Conservation (phyloP, 108 stramenopile genomes). For the Nannochloropsis gaditana region DNA sequence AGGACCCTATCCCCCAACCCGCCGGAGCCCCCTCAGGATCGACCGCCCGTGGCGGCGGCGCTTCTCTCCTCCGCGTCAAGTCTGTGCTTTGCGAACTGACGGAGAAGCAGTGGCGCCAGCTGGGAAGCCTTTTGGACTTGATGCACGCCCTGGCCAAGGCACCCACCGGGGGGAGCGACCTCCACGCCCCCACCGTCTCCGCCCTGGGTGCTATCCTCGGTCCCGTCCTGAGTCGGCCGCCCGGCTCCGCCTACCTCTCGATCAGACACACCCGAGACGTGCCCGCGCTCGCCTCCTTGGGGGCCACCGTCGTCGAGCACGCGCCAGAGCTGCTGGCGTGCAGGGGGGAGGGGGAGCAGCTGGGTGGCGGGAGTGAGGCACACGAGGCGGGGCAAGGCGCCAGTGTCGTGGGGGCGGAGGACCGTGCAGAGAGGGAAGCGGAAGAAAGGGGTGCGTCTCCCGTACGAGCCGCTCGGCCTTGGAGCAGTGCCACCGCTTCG, state of each 20-base stretch:
- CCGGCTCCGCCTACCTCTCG: background rate
- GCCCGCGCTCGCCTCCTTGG: background rate
- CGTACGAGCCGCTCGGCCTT: no score
- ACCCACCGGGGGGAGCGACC: background rate
- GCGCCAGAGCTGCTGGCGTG: background rate
- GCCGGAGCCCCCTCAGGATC: no score
- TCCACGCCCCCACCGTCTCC: background rate
- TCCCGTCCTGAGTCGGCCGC: background rate
- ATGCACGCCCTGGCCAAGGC: background rate
- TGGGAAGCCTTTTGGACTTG: background rate
- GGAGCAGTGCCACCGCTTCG: no score
- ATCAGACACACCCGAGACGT: background rate
- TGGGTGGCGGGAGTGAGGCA: no score
- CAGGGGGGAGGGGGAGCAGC: background rate
- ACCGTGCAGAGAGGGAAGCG: no score
- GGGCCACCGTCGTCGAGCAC: background rate
- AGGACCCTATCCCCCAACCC: no score
- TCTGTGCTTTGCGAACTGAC: background rate
- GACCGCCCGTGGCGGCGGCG: no score
- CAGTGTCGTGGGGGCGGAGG: no score
- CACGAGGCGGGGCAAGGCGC: no score
- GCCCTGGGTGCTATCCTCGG: background rate
- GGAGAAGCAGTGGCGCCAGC: background rate
- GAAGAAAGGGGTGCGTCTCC: no score
- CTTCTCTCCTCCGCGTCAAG: no score